Evolutionary conservation across 305 asterid species (phyloP).

Genomic region (Fraxinus dipetala): DNA sequence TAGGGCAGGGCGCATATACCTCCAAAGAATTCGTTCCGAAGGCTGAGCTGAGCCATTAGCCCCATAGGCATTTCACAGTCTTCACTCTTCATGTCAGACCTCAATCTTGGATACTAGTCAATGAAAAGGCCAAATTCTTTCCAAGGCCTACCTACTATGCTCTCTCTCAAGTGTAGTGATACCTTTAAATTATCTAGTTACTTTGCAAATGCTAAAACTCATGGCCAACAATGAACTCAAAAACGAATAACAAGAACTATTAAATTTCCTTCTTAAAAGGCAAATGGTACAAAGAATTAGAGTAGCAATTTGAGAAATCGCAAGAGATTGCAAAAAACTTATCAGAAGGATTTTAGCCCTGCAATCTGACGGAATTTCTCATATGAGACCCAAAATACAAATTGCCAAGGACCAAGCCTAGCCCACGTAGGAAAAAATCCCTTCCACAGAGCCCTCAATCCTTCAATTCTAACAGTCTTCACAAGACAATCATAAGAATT

Average conservation of each 20-base stretch:
- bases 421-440: conserved; percentile 93
- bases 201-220: background rate
- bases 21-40: too few species aligned
- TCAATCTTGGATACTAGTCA: too few species aligned
- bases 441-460: conserved; percentile 70
- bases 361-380: conserved; percentile 62
- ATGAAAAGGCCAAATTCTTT: too few species aligned
- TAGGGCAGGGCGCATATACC: too few species aligned
- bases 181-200: background rate
- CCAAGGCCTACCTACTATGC: too few species aligned
- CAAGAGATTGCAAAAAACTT: background rate
- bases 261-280: background rate
- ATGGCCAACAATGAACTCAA: background rate
- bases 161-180: background rate
- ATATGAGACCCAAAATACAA: conserved; percentile 73
- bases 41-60: too few species aligned
- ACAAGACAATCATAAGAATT: conserved; percentile 67
- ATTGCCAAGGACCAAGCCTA: conserved; percentile 85
- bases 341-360: conserved; percentile 64
- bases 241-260: background rate
- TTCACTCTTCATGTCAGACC: too few species aligned
- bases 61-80: too few species aligned
- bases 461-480: conserved; percentile 70
- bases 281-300: background rate
- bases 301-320: background rate